These are phyloP conservation scores for Thelephora aurantiotincta DNA, from an alignment of 768 basidiomycete species.

Conservation along the genomic window DNA sequence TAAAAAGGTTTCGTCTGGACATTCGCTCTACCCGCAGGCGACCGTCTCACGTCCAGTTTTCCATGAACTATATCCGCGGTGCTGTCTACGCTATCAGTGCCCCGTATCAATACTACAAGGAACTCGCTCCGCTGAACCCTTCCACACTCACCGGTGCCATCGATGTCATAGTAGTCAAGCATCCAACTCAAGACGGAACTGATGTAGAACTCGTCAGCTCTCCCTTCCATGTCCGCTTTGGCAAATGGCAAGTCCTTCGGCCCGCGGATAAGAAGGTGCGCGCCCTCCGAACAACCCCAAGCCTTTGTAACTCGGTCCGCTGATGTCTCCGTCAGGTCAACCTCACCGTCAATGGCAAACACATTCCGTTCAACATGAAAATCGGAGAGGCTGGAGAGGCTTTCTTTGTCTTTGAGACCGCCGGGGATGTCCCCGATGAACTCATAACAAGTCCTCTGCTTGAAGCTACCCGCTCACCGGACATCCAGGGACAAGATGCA, in stretches of 20 bases:
- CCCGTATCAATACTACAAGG: slow-evolving; percentile 83
- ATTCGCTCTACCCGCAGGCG: too few relatives aligned
- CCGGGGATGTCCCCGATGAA: slow-evolving; percentile 84
- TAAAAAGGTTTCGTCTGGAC: too few relatives aligned
- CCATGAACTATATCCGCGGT: slow-evolving; percentile 82
- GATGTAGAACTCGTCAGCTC: slow-evolving; percentile 70
- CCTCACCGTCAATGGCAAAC: slow-evolving; percentile 73
- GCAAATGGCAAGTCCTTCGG: slow-evolving; percentile 89
- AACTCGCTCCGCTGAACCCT: slow-evolving; percentile 77
- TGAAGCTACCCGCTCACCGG: slow-evolving; percentile 36
- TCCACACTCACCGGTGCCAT: slow-evolving; percentile 96
- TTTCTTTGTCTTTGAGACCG: slow-evolving; percentile 97
- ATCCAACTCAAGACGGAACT: slow-evolving; percentile 41
- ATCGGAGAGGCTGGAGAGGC: slow-evolving; percentile 98
- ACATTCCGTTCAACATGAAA: slow-evolving; percentile 93
- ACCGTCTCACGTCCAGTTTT: not conserved
- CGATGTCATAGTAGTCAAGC: slow-evolving; percentile 92
- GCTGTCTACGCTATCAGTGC: slow-evolving; percentile 77
- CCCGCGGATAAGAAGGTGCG: slow-evolving; percentile 87
- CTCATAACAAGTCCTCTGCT: slow-evolving; percentile 90
- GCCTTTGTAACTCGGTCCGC: not conserved
- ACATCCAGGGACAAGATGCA: slow-evolving; percentile 8
- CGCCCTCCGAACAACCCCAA: not conserved
- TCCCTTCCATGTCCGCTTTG: slow-evolving; percentile 95
- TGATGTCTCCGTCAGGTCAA: slow-evolving; percentile 44